Evolutionary conservation across 345 rosid genomes (phyloP), one percentile per base, ranked within the genome.

Genomic region (Garcia nutans): DNA sequence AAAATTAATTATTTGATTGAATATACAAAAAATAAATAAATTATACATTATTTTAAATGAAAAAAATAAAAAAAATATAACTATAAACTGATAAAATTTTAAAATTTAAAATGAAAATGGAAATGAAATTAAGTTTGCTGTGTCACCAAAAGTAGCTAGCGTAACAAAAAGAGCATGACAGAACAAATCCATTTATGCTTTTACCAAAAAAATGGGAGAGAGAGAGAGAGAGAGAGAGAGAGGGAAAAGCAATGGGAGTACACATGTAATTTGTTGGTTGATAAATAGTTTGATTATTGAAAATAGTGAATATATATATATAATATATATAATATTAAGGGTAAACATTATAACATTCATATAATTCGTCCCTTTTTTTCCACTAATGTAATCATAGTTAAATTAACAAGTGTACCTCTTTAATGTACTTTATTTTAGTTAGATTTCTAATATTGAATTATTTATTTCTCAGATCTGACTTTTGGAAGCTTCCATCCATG

Each of bases 351-450:
- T 58, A 58, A 12, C 15, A 15, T 28, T 58, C 11, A 22, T 23
- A 58, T 3, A 26, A 5, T 13, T 62, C 15, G 9, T 28, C 7
- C 44, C 8, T 28, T 28, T 28, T 65, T 65, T 20, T 42, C 52
- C 26, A 41, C 52, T 19, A 42, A 10, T 65, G 0, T 65, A 12
- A 69, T 69, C 12, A 68, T 28, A 22, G 28, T 54, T 16, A 52
- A 50, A 50, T 68, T 59, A 49, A 69, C 73, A 52, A 69, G 45
- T 52, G 61, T 69, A 52, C 71, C 16, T 24, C 57, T 45, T 15
- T 11, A 62, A 5, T 44, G 56, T n/a, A 44, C 33, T 42, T 44
- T 50, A n/a, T n/a, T 26, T 65, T 16, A 5, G 19, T 42, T 65
- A 17, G 20, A 44, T 37, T 65, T 10, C 3, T 33, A 2, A 33